phyloP scores from a whole-genome alignment of 2,329 filamentous ascomycete species.

The Dendryphion nanum region DNA sequence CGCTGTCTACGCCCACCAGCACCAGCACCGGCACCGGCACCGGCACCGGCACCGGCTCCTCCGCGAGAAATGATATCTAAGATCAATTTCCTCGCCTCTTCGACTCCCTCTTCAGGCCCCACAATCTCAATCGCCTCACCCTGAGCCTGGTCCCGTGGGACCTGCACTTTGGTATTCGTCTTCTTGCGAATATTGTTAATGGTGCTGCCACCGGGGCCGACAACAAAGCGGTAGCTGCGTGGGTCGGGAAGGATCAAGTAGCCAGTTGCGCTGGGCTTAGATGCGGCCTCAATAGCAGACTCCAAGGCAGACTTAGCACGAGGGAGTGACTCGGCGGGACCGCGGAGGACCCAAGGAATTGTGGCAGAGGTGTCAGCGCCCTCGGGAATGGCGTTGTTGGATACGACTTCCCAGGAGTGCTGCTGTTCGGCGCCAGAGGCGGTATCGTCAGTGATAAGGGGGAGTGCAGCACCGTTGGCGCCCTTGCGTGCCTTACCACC shows the following conservation, averaged over 20 bases:
- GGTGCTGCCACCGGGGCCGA: conserved; percentile 83
- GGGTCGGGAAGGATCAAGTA: conserved; percentile 91
- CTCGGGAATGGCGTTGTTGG: conserved; percentile 55
- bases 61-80: conserved; percentile 66
- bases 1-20: too few relatives aligned
- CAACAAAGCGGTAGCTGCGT: conserved; percentile 82
- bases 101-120: conserved; percentile 74
- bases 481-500: conserved; percentile 48
- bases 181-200: conserved; percentile 91
- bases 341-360: conserved; percentile 88
- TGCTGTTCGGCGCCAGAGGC: conserved; percentile 55
- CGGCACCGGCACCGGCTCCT: conserved; percentile 21
- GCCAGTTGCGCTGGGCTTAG: conserved; percentile 70
- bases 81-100: conserved; percentile 86
- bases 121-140: conserved; percentile 88
- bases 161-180: conserved; percentile 90
- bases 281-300: conserved; percentile 69
- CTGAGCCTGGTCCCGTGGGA: conserved; percentile 74
- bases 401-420: conserved; percentile 82
- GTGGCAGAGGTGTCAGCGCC: conserved; percentile 53
- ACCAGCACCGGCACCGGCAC: too few relatives aligned
- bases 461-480: conserved; percentile 64
- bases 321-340: conserved; percentile 72
- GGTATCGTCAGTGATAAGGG: conserved; percentile 85
- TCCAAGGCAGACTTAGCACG: conserved; percentile 77